phyloP scores from a whole-genome alignment of 345 rosid species.

The Dipteronia dyeriana region DNA sequence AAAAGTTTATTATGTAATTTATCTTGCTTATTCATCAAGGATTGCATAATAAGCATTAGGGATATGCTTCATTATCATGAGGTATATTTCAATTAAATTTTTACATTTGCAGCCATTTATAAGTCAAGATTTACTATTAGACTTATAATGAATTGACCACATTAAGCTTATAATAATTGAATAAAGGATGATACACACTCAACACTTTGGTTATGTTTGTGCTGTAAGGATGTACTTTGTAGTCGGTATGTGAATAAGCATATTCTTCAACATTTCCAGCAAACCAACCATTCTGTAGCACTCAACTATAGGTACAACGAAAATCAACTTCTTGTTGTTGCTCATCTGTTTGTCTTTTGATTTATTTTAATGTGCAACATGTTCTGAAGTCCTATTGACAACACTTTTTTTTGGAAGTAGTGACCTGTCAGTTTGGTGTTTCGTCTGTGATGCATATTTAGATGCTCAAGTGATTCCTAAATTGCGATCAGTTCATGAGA shows the following conservation, averaged over 20 bases:
- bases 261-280: conserved; percentile 73
- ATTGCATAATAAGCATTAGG: no score
- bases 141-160: no score
- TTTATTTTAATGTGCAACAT: neutral
- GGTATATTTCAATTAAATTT: no score
- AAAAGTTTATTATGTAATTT: no score
- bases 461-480: conserved; percentile 66
- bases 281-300: conserved; percentile 61
- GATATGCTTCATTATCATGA: no score
- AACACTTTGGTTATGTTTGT: conserved; percentile 78
- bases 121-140: no score
- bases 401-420: conserved; percentile 33
- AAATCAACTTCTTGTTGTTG: no score
- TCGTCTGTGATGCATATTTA: conserved; percentile 74
- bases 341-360: neutral
- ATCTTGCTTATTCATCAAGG: no score
- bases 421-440: conserved; percentile 94
- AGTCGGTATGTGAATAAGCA: conserved; percentile 81
- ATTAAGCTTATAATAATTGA: no score
- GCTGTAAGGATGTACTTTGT: conserved; percentile 88
- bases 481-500: conserved; percentile 61
- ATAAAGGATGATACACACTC: no score
- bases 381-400: neutral
- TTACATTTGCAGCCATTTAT: no score
- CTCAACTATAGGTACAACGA: conserved; percentile 68